Evolutionary conservation across 371 early-diverging fungal species (phyloP), one percentile per base, ranked within the genome.

Genomic region (Entomophthora muscae): DNA sequence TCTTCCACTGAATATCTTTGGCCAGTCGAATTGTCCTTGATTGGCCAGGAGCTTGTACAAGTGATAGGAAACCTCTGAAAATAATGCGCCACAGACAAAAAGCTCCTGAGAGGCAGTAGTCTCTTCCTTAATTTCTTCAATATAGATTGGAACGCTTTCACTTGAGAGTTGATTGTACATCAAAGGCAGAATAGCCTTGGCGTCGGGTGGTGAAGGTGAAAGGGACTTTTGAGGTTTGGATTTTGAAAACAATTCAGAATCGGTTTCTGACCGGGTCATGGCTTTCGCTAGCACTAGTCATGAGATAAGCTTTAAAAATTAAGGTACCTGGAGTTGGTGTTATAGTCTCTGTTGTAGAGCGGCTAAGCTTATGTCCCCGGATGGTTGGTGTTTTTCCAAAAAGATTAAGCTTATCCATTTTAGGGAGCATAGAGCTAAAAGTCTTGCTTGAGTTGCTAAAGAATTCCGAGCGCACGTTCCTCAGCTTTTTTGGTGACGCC

Each of bases 1-100:
- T 63, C 78, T 74, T 30, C 93, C 95, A 53, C 81, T 79, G 72
- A 92, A 91, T 64, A 79, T 81, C 56, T 83, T 80, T 58, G 77
- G 79, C 70, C 91, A 86, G 67, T 89, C 85, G 51, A 75, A 73
- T 52, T 82, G 81, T 2, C 82, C 80, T 51, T 73, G 66, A 21
- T 71, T 57, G 10, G 70, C 68, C 22, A 80, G 51, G 3, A 28
- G 29, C 17, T 62, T 27, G 53, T 62, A 62, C 10, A 62, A 62
- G n/a, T 33, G 21, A 29, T 31, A 33, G 3, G 62, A n/a, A 5
- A 62, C 22, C 23, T 62, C 52, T 21, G 62, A 53, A 13, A 52
- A 62, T n/a, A 62, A 53, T n/a, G 62, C 51, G 29, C 13, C 52
- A 26, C 51, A 62, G 22, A 61, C 30, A 22, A 30, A 30, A 3